Evolutionary conservation across 2,329 filamentous ascomycete genomes (phyloP).

Genomic region (Penicillium frequentans): DNA sequence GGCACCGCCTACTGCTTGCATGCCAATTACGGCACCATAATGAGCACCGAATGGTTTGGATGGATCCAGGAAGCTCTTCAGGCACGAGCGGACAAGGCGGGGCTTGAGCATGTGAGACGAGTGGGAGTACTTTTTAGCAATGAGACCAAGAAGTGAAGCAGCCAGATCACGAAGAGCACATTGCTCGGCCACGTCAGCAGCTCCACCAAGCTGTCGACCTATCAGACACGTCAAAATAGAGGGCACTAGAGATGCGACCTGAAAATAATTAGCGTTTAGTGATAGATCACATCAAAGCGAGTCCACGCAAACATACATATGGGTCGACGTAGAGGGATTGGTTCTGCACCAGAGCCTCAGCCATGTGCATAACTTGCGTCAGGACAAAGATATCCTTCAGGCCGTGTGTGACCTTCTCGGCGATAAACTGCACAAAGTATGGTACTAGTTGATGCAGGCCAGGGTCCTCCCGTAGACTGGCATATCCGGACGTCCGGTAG

Average conservation of each 20-base stretch:
- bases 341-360: constrained; percentile 80
- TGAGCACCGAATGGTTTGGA: constrained; percentile 79
- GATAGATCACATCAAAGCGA: neutral
- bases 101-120: constrained; percentile 81
- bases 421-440: constrained; percentile 94
- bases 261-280: constrained; percentile 16
- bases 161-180: constrained; percentile 83
- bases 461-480: constrained; percentile 82
- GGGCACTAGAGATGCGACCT: constrained; percentile 70
- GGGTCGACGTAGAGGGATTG: constrained; percentile 72
- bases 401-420: constrained; percentile 92
- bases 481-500: constrained; percentile 79
- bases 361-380: constrained; percentile 88
- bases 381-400: constrained; percentile 87
- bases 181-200: constrained; percentile 55
- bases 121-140: constrained; percentile 77
- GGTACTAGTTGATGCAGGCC: constrained; percentile 93
- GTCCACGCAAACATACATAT: constrained; percentile 49
- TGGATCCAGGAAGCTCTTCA: constrained; percentile 89
- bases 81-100: constrained; percentile 85
- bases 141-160: constrained; percentile 74
- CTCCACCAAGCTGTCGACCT: constrained; percentile 72
- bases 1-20: constrained; percentile 72
- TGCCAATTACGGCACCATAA: constrained; percentile 81
- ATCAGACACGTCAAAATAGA: constrained; percentile 90